Base-by-base conservation (phyloP, 345 rosid genomes). In the Eutrema yunnanense region DNA sequence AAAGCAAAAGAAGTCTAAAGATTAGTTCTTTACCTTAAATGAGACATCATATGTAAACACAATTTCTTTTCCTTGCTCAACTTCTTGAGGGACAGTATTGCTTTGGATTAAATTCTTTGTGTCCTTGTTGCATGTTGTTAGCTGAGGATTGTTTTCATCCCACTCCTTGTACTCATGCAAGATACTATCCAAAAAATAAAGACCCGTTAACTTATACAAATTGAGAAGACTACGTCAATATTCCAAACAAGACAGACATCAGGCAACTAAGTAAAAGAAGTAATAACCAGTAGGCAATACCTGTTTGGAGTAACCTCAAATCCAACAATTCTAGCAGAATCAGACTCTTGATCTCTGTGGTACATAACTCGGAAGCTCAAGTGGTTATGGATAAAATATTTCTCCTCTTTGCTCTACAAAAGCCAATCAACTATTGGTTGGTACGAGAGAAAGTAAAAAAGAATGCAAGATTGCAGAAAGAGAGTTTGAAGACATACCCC, bases 221-320 rank as follows among this genome's bases (percentile, higher is more conserved):
- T 27, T 27, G 3, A 29, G 43, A 67, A 32, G 8, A 9, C 47
- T 29, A 8, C 36, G 47, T 36, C 30, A 5, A 16, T 36, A 62
- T 14, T 56, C 71, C 36, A 46, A 63, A 67, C 10, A 53, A 40
- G 51, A 38, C 27, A 53, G 41, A 37, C 12, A 52, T 9, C 14
- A n/a, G 4, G 49, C 29, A 41, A 67, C 48, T 53, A 67, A 30
- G 6, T 42, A 30, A 53, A 42, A 1, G 19, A 13, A 48, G 48
- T 37, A 50, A 50, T 46, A 56, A 71, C 62, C 69, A 32, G 7
- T 14, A 49, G 36, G 64, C 8, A 70, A 59, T 36, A 94, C 98
- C 98, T 94, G 84, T 81, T 88, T 16, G 97, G 95, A 60, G 89
- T 84, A 79, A 94, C 97, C 81, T 94, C 98, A 84, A 94, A 94